Evolutionary conservation across 192 early-diverging fungal species (phyloP).

Genomic region (Linnemannia schmuckeri): DNA sequence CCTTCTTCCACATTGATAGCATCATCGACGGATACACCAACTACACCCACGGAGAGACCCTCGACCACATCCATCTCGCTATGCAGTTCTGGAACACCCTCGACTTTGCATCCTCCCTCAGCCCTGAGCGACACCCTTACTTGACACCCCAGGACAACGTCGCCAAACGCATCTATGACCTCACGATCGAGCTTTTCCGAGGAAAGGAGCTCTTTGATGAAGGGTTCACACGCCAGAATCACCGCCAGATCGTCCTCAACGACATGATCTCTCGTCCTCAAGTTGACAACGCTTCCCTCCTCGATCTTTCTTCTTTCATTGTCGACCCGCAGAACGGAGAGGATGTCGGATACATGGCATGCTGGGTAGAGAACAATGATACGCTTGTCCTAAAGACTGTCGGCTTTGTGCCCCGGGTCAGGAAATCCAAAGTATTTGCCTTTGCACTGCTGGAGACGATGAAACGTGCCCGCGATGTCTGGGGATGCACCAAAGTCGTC

Average conservation of each 20-base stretch:
- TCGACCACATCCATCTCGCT: neutral
- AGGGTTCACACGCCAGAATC: conserved; percentile 10
- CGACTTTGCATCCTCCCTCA: conserved; percentile 39
- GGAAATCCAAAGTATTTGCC: conserved; percentile 33
- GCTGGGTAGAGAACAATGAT: conserved; percentile 35
- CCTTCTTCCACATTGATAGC: conserved; percentile 36
- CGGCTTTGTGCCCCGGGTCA: conserved; percentile 17
- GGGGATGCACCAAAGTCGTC: conserved; percentile 26
- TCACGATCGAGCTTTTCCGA: conserved; percentile 37
- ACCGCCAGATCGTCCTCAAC: conserved; percentile 40
- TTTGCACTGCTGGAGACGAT: conserved; percentile 20
- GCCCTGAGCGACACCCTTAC: conserved; percentile 25
- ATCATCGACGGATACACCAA: conserved; percentile 8
- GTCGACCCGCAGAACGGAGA: conserved; percentile 22
- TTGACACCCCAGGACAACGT: conserved; percentile 38
- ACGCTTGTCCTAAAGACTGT: conserved; percentile 42
- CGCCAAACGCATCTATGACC: conserved; percentile 34
- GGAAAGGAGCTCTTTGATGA: conserved; percentile 54
- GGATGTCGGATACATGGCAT: conserved; percentile 40
- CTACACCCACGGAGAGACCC: neutral
- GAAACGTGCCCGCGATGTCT: conserved; percentile 31
- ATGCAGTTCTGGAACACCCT: conserved; percentile 46
- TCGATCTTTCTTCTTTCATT: conserved; percentile 40
- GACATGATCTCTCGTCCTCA: conserved; percentile 48
- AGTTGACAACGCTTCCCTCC: conserved; percentile 39